Conservation (phyloP, 352 stramenopile species). For the Phytophthora tubulina region DNA sequence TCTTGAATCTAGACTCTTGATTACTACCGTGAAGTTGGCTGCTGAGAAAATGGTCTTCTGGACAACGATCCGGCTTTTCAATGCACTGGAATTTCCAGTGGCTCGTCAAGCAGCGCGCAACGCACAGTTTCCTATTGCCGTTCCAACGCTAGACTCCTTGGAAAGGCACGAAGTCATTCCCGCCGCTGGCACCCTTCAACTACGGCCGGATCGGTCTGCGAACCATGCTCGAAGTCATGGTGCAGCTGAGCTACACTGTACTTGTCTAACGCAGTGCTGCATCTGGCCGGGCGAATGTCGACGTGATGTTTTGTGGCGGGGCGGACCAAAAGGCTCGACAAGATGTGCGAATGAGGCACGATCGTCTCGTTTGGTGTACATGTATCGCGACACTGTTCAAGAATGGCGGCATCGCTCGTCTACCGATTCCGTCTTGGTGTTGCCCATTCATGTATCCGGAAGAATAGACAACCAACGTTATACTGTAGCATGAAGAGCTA, state of each 20-base stretch:
- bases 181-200: conserved; percentile 35
- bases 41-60: conserved; percentile 28
- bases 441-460: too few species aligned
- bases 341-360: background rate
- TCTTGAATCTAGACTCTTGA: background rate
- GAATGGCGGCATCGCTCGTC: background rate
- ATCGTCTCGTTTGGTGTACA: background rate
- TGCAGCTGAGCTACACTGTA: conserved; percentile 2
- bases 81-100: conserved; percentile 26
- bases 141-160: conserved; percentile 27
- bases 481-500: background rate
- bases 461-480: background rate
- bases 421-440: background rate
- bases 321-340: background rate
- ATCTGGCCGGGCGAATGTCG: background rate
- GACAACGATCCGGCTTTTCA: conserved; percentile 23
- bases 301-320: background rate
- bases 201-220: conserved; percentile 7
- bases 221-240: conserved; percentile 12
- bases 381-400: background rate
- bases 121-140: conserved; percentile 11
- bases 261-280: background rate
- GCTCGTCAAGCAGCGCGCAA: background rate
- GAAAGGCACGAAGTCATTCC: conserved; percentile 20
- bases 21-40: conserved; percentile 11